These are phyloP conservation scores for Arachis stenosperma DNA, from an alignment of 306 rosid species.

Conservation along the genomic window DNA sequence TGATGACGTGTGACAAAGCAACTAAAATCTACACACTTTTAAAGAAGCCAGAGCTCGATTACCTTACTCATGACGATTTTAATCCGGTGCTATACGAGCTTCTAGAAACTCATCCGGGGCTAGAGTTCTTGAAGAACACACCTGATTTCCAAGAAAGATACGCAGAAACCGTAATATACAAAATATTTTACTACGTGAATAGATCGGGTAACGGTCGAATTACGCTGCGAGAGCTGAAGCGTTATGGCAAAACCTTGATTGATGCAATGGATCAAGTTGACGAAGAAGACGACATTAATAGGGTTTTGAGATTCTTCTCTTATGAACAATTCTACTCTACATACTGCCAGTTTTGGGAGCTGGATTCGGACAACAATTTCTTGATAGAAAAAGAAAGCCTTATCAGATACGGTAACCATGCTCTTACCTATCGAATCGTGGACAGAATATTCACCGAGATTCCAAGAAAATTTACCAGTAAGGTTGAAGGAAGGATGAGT, in stretches of 20 bases:
- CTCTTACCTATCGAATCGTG: constrained; percentile 97
- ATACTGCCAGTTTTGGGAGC: constrained; percentile 99
- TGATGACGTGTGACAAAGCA: constrained; percentile 84
- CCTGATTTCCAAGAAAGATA: constrained; percentile 99
- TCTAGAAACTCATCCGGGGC: constrained; percentile 91
- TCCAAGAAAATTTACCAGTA: constrained; percentile 93
- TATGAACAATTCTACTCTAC: constrained; percentile 98
- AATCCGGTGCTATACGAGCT: constrained; percentile 92
- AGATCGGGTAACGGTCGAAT: constrained; percentile 87
- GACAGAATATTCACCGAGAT: constrained; percentile 99
- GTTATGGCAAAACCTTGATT: constrained; percentile 66
- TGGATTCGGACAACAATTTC: constrained; percentile 97
- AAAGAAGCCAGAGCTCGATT: constrained; percentile 83
- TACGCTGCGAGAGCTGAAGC: constrained; percentile 89
- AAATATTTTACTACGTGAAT: constrained; percentile 93
- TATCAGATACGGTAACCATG: constrained; percentile 99
- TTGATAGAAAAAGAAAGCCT: constrained; percentile 97
- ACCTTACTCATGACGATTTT: constrained; percentile 93
- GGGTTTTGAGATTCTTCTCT: constrained; percentile 96
- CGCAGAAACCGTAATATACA: constrained; percentile 97
- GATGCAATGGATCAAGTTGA: constrained; percentile 99
- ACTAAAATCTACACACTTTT: constrained; percentile 74
- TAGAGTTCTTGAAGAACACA: constrained; percentile 93
- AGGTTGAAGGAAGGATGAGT: constrained; percentile 98
- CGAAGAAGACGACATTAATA: constrained; percentile 98